Conservation (phyloP, 2,329 filamentous ascomycete species). For the Juglanconis juglandina region DNA sequence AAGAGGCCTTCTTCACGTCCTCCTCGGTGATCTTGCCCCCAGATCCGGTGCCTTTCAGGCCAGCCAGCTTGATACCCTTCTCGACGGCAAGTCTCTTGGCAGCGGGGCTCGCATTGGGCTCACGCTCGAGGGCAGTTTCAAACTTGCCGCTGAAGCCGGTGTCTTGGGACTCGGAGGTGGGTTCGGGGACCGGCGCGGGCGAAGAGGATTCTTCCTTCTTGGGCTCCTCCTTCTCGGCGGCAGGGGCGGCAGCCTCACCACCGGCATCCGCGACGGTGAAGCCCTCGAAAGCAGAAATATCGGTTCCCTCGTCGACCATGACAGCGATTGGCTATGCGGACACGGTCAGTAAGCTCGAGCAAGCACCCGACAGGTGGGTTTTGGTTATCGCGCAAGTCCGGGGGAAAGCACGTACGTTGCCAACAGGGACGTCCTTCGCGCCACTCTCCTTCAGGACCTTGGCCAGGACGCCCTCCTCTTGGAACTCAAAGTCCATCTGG, state of each 20-base stretch:
- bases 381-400: background rate
- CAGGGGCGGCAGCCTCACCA: slow-evolving; percentile 65
- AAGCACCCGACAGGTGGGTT: too few species aligned
- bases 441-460: slow-evolving; percentile 92
- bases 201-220: slow-evolving; percentile 58
- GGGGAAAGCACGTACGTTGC: slow-evolving; percentile 68
- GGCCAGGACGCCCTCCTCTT: slow-evolving; percentile 93
- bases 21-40: slow-evolving; percentile 85
- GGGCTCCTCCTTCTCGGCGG: slow-evolving; percentile 63
- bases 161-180: slow-evolving; percentile 59
- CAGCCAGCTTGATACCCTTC: slow-evolving; percentile 72
- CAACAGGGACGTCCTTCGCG: slow-evolving; percentile 89
- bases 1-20: slow-evolving; percentile 82
- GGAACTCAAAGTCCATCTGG: slow-evolving; percentile 99
- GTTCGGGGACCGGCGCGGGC: slow-evolving; percentile 50
- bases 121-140: slow-evolving; percentile 79
- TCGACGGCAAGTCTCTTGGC: slow-evolving; percentile 82
- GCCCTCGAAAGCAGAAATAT: slow-evolving; percentile 81
- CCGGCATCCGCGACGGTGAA: slow-evolving; percentile 90
- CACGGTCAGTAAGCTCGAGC: slow-evolving; percentile 4
- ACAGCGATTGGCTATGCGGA: slow-evolving; percentile 81
- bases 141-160: slow-evolving; percentile 72
- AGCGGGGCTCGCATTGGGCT: slow-evolving; percentile 67
- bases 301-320: slow-evolving; percentile 85
- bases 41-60: slow-evolving; percentile 82